phyloP scores from a whole-genome alignment of 345 rosid species.

The Acer negundo region DNA sequence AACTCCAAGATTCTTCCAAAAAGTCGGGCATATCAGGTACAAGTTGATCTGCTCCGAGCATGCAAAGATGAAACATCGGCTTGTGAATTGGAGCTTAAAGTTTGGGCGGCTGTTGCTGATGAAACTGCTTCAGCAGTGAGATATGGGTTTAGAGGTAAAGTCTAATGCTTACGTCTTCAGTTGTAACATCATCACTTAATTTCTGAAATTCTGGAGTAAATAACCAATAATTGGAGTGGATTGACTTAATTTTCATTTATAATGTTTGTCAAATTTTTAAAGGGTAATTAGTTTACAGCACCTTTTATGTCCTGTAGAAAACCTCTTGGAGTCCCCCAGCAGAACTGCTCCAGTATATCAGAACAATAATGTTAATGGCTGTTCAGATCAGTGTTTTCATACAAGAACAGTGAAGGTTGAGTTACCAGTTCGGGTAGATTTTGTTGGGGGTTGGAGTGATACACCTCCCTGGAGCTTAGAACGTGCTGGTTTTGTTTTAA shows the following conservation, averaged over 20 bases:
- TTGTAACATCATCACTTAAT: neutral
- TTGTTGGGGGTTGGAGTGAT: slow-evolving; percentile 99
- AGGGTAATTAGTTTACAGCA: neutral
- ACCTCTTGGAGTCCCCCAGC: slow-evolving; percentile 53
- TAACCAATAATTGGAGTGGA: slow-evolving; percentile 2
- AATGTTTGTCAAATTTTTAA: slow-evolving; percentile 7
- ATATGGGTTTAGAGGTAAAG: slow-evolving; percentile 88
- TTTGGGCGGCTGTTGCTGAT: slow-evolving; percentile 93
- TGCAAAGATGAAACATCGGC: slow-evolving; percentile 68
- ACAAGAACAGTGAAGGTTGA: slow-evolving; percentile 64
- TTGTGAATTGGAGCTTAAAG: slow-evolving; percentile 59
- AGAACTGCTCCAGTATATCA: slow-evolving; percentile 29
- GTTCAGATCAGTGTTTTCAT: slow-evolving; percentile 31
- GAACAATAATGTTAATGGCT: slow-evolving; percentile 32
- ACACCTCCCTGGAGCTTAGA: slow-evolving; percentile 99
- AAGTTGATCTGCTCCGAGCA: slow-evolving; percentile 88
- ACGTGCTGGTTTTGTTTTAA: slow-evolving; percentile 92
- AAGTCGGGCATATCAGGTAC: slow-evolving; percentile 90
- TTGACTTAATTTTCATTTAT: slow-evolving; percentile 10
- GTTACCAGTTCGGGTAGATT: slow-evolving; percentile 92
- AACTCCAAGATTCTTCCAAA: slow-evolving; percentile 84
- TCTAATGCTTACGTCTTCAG: neutral
- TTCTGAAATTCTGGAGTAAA: slow-evolving; percentile 1
- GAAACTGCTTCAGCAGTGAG: slow-evolving; percentile 96
- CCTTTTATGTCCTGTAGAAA: slow-evolving; percentile 42